These are phyloP conservation scores for Starmerella stellata DNA, from an alignment of 805 yeast species.

Conservation along the genomic window DNA sequence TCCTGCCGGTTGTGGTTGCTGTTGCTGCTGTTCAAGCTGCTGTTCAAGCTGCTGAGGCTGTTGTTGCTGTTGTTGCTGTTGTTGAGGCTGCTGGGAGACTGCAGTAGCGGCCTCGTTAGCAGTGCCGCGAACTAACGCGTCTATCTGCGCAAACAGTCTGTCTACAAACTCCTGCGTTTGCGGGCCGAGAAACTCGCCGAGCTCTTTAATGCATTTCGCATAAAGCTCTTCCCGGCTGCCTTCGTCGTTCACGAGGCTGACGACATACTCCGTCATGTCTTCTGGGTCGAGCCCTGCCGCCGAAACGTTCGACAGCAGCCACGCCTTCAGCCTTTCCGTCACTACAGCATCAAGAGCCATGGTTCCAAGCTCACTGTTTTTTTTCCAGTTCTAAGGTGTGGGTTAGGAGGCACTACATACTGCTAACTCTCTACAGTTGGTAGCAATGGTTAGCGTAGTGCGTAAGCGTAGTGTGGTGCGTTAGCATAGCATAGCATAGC, in stretches of 20 bases:
- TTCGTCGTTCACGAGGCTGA: constrained; percentile 28
- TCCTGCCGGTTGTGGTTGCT: background rate
- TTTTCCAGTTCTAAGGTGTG: no score
- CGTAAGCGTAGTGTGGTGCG: no score
- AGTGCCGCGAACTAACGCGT: constrained; percentile 3
- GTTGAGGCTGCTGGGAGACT: background rate
- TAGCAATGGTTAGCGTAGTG: no score
- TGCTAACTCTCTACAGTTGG: no score
- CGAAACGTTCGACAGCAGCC: constrained; percentile 10
- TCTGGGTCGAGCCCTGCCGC: constrained; percentile 12
- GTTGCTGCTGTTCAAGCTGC: background rate
- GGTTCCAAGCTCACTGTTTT: background rate
- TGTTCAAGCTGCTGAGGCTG: background rate
- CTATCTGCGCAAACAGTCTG: constrained; percentile 22
- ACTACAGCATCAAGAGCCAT: constrained; percentile 6
- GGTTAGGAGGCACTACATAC: no score
- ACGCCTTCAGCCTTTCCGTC: constrained; percentile 11
- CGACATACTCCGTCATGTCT: constrained; percentile 30
- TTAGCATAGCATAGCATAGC: no score
- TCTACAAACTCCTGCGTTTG: constrained; percentile 22
- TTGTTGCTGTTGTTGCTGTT: background rate
- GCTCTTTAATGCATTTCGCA: constrained; percentile 22
- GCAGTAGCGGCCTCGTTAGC: background rate
- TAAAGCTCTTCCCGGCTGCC: constrained; percentile 23
- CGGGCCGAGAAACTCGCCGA: constrained; percentile 27